Evolutionary conservation across 768 basidiomycete species (phyloP).

Genomic region (Psilocybe cubensis): DNA sequence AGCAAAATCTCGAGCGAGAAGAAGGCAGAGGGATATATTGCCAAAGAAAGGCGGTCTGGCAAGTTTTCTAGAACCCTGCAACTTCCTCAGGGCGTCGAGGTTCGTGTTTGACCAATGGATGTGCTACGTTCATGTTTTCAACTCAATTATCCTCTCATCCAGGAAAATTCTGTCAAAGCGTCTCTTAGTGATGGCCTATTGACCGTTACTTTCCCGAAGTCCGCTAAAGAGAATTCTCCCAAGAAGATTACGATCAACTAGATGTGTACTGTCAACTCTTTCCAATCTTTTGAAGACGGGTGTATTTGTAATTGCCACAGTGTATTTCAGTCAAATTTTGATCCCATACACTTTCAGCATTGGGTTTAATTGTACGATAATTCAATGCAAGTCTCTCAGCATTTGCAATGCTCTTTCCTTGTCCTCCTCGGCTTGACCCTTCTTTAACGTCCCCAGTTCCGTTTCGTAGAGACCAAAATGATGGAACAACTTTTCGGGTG

Average conservation of each 20-base stretch:
- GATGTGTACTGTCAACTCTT: no score
- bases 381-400: conserved; percentile 6
- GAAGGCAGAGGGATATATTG: conserved; percentile 41
- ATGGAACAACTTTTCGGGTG: conserved; percentile 21
- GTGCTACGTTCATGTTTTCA: neutral
- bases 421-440: conserved; percentile 28
- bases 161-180: conserved; percentile 34
- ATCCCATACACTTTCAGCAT: no score
- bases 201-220: conserved; percentile 52
- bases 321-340: no score
- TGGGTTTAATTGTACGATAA: no score
- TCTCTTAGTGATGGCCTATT: conserved; percentile 51
- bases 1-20: conserved; percentile 34
- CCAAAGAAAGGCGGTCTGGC: conserved; percentile 55
- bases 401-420: conserved; percentile 22
- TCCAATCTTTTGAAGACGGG: neutral
- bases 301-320: neutral
- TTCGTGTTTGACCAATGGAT: no score
- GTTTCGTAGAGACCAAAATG: conserved; percentile 21
- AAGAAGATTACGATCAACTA: conserved; percentile 34
- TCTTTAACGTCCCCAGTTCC: conserved; percentile 32
- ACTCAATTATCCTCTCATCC: conserved; percentile 22
- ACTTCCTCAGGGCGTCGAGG: conserved; percentile 58
- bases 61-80: conserved; percentile 49
- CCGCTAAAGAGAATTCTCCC: conserved; percentile 26